Base-by-base conservation (phyloP, 345 rosid genomes). In the Alliaria petiolata region DNA sequence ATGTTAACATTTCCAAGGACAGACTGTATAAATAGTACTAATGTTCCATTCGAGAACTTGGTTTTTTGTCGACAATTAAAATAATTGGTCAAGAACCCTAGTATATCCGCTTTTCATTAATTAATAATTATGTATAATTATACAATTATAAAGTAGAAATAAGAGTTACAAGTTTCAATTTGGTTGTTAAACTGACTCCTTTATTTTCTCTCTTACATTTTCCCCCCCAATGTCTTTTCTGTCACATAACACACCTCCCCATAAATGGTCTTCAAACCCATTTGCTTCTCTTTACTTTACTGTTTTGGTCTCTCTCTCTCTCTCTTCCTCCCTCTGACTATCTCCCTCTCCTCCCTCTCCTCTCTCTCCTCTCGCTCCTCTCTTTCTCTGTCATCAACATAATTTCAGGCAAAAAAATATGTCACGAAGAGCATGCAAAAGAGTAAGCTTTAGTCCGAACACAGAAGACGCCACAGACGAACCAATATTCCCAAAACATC, bases 361-460 rank as follows among this genome's bases (percentile, higher is more conserved):
- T 46, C n/a, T 16, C 59, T 62, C 65, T 13, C 20, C n/a, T 13
- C 20, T 36, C 40, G 17, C 52, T 55, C 47, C 6, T 46, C n/a
- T 16, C 59, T 62, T 64, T 13, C 20, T 36, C 26, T 46, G 58
- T 20, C 56, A 13, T 50, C 55, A 43, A 47, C 44, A 36, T 25
- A 31, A 43, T 31, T 56, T 46, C 71, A 75, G 67, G 68, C 34
- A 25, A 65, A 49, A 5, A 15, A 53, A 57, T 43, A 90, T 93
- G 97, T 85, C 93, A 3, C 54, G 82, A 59, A 82, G 47, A 76
- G 71, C 85, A 46, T 81, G 85, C 82, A 91, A 84, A 73, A 78
- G 87, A 59, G 92, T 86, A 57, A 71, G 84, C 57, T 89, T 87
- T 85, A 87, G 86, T 69, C 92, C 96, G 0, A 84, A 86, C 57